phyloP scores from a whole-genome alignment of 2,329 filamentous ascomycete species.

The Podosphaera fusca region DNA sequence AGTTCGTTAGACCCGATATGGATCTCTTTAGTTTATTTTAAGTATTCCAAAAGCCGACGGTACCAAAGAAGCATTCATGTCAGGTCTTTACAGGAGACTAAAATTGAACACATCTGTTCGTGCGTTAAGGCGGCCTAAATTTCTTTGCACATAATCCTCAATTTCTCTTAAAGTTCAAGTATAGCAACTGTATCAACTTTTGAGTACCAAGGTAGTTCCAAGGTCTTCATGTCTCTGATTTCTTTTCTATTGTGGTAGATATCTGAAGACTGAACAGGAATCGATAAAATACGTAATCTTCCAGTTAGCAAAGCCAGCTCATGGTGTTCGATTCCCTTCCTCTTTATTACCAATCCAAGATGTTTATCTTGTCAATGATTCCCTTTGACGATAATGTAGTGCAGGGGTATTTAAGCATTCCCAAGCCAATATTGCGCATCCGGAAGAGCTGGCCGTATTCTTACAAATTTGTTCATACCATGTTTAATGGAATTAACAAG shows the following conservation, averaged over 20 bases:
- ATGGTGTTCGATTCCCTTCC: background rate
- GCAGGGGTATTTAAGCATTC: background rate
- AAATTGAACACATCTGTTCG: background rate
- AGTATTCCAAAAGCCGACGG: no score
- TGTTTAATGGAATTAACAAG: background rate
- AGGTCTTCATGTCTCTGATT: background rate
- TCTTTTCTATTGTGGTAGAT: background rate
- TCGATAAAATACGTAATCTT: background rate
- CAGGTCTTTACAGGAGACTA: background rate
- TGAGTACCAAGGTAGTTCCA: background rate
- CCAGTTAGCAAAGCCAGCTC: background rate
- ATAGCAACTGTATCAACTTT: background rate
- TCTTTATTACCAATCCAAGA: background rate
- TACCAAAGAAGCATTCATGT: background rate
- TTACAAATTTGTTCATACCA: background rate
- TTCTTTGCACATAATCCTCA: background rate
- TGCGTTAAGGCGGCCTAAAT: background rate
- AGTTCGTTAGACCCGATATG: no score
- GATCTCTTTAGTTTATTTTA: no score
- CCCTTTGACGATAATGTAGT: background rate
- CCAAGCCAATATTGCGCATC: background rate
- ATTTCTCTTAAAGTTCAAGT: background rate
- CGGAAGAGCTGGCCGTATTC: background rate
- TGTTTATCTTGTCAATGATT: background rate
- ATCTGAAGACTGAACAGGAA: background rate